Base-by-base conservation (phyloP, 441 rosid species). In the Viola pubescens region DNA sequence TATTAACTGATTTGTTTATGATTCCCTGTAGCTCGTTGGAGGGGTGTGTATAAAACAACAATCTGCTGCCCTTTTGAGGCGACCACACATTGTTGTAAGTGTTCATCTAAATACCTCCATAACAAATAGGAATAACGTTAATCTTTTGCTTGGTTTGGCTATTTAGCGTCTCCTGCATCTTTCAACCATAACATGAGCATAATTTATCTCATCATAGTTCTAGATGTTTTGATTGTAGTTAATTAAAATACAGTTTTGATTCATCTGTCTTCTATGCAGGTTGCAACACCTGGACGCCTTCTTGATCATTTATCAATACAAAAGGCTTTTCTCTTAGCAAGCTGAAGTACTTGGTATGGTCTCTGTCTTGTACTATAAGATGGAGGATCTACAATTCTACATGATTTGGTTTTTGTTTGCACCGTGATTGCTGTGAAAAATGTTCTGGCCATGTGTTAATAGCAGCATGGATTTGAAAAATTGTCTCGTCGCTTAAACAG, bases 271-370 rank as follows among this genome's bases (percentile, higher is more conserved):
- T 74, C 48, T 6, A 55, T 70, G 40, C 62, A 89, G 98, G 96
- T 89, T 74, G 98, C 78, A 19, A 94, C 97, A 9, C 98, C 96
- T 56, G 97, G 97, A 48, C 95, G 95, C 45, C 84, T 94, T 46
- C 65, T 85, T 77, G 98, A 92, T 78, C 98, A 94, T 59, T 63
- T 94, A 75, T 65, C 81, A 58, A 85, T 73, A 88, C 97, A 2
- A 94, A 94, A 72, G 96, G 98, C 5, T 94, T 89, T 66, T 82
- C 92, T 50, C 88, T 89, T 48, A 79, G 81, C 43, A 70, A 75
- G 26, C 65, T 94, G 73, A 87, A 88, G 69, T 86, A 79, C 79
- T 76, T 94, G 92, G 98, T 89, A 81, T 43, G 67, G 26, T 44
- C 64, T 75, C 69, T 47, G 63, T 4, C 0, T 50, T 51, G 16